Base-by-base conservation (phyloP, 306 rosid species). In the Glycine latifolia region DNA sequence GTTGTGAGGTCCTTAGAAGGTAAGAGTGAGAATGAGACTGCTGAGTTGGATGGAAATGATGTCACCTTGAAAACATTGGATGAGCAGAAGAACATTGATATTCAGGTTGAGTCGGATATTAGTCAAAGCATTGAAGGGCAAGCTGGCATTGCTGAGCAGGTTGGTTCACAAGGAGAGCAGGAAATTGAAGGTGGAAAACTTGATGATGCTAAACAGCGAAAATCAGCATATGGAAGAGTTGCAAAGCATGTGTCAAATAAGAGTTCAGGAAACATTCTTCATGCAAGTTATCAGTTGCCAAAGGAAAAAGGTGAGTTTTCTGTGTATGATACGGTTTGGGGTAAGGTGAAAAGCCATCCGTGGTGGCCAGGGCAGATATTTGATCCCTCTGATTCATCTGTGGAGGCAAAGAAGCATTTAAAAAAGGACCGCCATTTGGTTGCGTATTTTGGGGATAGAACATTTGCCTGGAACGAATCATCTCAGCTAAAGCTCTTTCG, bases 291-390 rank as follows among this genome's bases (percentile, higher is more conserved):
- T 85, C 85, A 81, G 79, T 81, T 91, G 83, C 92, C 70, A 41
- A 91, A 81, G 80, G 81, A 82, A 76, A 92, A 93, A 87, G 91
- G 85, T 67, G 87, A 85, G 70, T 86, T 91, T 79, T 86, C 92
- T 85, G 89, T 85, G 69, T 87, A 91, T 49, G 98, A 93, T 89
- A 75, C 93, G 74, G 98, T 95, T 50, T 95, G 99, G 99, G 98
- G 98, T 72, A 95, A 95, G 87, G 97, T 95, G 61, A 93, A 88
- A 90, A 93, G 99, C 82, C 99, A 95, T 82, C 98, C 99, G 60
- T 95, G 99, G 99, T 95, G 98, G 99, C 99, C 99, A 8, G 99
- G 98, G 49, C 99, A 95, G 89, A 89, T 95, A 81, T 95, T 95
- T 91, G 98, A 93, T 85, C 94, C 91, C 9, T 81, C 89, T 0